phyloP scores from a whole-genome alignment of 2,329 filamentous ascomycete species.

The Lojkania enalia region DNA sequence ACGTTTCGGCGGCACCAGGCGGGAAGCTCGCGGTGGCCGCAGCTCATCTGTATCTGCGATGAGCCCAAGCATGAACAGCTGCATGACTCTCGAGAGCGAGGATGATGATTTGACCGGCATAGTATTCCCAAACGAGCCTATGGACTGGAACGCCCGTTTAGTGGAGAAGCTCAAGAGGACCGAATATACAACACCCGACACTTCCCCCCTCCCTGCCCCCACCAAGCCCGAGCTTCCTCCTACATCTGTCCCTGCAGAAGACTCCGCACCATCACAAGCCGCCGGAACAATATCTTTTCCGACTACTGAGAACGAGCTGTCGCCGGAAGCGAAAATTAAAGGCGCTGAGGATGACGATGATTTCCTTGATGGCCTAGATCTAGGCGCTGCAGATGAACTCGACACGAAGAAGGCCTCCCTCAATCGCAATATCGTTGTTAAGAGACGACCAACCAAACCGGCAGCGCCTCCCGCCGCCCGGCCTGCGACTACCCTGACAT shows the following conservation, averaged over 20 bases:
- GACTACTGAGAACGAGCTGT: slow-evolving; percentile 23
- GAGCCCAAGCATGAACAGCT: slow-evolving; percentile 91
- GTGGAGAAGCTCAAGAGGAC: slow-evolving; percentile 68
- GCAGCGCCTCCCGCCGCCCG: slow-evolving; percentile 70
- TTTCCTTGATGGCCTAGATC: slow-evolving; percentile 82
- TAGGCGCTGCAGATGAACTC: slow-evolving; percentile 82
- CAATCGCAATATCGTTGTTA: slow-evolving; percentile 90
- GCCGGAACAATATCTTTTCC: slow-evolving; percentile 17
- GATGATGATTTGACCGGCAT: slow-evolving; percentile 92
- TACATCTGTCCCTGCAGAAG: slow-evolving; percentile 30
- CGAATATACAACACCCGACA: slow-evolving; percentile 34
- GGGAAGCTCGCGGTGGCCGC: slow-evolving; percentile 76
- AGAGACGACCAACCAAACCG: slow-evolving; percentile 60
- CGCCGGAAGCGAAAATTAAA: slow-evolving; percentile 20
- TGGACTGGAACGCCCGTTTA: slow-evolving; percentile 80
- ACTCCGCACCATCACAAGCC: slow-evolving; percentile 20
- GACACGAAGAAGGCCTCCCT: slow-evolving; percentile 78
- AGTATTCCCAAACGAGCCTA: slow-evolving; percentile 76
- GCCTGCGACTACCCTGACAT: slow-evolving; percentile 83
- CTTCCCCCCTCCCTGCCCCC: slow-evolving; percentile 25
- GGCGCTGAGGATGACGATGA: slow-evolving; percentile 62
- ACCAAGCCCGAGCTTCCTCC: slow-evolving; percentile 29
- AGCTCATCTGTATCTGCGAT: slow-evolving; percentile 87
- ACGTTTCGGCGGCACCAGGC: slow-evolving; percentile 81
- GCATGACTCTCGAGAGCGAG: slow-evolving; percentile 87